Evolutionary conservation across 2,329 filamentous ascomycete genomes (phyloP).

Genomic region (Xylaria multiplex): DNA sequence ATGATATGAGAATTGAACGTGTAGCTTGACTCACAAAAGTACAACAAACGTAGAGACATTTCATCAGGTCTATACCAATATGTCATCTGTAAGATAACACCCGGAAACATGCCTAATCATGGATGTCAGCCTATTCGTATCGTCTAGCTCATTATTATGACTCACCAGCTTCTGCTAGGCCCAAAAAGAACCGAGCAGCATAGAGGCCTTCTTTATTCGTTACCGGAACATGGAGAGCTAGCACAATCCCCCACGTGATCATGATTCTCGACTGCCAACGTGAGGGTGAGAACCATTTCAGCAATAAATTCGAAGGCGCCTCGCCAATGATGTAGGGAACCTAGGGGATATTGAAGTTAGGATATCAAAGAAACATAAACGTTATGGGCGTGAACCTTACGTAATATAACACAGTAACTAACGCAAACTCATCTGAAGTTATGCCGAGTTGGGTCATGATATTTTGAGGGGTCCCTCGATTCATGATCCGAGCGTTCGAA

Average conservation of each 20-base stretch:
- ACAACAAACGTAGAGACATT: conserved; percentile 57
- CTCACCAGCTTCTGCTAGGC: conserved; percentile 48
- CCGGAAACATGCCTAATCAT: conserved; percentile 52
- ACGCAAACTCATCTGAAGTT: conserved; percentile 54
- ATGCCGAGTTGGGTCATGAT: conserved; percentile 55
- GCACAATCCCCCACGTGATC: conserved; percentile 52
- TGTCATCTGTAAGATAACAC: conserved; percentile 56
- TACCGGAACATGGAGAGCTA: conserved; percentile 51
- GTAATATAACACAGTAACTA: conserved; percentile 54
- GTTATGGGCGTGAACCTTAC: conserved; percentile 41
- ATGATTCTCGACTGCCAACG: conserved; percentile 56
- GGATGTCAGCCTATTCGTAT: conserved; percentile 30
- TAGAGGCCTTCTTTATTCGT: conserved; percentile 53
- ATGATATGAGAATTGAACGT: fast-evolving
- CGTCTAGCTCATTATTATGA: conserved; percentile 38
- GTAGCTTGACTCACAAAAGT: conserved; percentile 52
- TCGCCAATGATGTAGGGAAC: conserved; percentile 54
- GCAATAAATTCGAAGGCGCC: conserved; percentile 53
- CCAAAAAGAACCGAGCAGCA: conserved; percentile 52
- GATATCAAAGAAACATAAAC: too few relatives aligned
- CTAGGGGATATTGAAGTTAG: conserved; percentile 36
- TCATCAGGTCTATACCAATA: conserved; percentile 62
- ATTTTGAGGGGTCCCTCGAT: conserved; percentile 53
- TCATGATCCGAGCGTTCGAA: conserved; percentile 57
- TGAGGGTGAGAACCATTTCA: conserved; percentile 53